phyloP scores from a whole-genome alignment of 305 asterid genomes.

The Ilex paraguariensis region DNA sequence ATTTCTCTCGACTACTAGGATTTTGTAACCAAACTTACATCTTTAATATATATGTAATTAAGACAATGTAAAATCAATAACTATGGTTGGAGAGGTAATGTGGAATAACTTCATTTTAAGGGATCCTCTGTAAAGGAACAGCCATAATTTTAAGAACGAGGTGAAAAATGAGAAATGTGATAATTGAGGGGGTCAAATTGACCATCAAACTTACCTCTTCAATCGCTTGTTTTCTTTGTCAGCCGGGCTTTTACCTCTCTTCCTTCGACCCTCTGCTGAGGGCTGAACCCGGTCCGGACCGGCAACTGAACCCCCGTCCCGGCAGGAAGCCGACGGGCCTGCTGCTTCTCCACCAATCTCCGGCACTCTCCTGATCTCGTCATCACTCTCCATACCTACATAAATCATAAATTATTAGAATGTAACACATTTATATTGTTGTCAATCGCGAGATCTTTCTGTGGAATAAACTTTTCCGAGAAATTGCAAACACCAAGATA shows the following conservation, averaged over 20 bases:
- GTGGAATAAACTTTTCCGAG: background rate
- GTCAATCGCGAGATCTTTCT: no score
- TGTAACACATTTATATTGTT: no score
- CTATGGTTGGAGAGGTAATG: no score
- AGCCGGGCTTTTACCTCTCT: constrained; percentile 86
- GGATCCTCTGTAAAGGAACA: no score
- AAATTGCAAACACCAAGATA: constrained; percentile 7
- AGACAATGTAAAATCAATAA: no score
- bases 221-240: constrained; percentile 93
- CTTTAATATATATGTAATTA: no score
- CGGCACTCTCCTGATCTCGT: constrained; percentile 94
- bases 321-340: constrained; percentile 48
- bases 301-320: constrained; percentile 36
- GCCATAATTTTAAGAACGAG: no score
- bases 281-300: constrained; percentile 48
- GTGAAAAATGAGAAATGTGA: no score
- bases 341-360: constrained; percentile 74
- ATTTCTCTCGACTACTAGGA: no score
- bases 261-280: constrained; percentile 50
- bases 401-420: background rate
- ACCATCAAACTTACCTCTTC: constrained; percentile 42
- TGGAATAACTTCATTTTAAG: no score
- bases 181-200: no score
- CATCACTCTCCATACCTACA: constrained; percentile 97
- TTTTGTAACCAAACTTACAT: no score